phyloP scores from a whole-genome alignment of 352 stramenopile genomes.

The Ochromonadaceae sp. region DNA sequence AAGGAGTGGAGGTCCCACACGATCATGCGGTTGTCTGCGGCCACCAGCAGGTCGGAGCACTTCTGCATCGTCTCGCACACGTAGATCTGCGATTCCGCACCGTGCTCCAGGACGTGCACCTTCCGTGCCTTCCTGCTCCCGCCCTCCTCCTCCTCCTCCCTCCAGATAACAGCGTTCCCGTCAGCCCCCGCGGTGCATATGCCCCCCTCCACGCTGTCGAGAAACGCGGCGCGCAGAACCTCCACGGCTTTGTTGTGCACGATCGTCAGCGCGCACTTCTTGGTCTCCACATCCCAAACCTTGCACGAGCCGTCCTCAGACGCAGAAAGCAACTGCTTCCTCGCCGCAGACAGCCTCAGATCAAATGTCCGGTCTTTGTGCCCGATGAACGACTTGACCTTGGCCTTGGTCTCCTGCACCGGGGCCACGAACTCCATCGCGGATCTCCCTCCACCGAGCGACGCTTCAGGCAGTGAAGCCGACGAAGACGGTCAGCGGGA shows the following conservation, averaged over 20 bases:
- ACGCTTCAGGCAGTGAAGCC: too few species aligned
- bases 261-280: not conserved
- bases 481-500: too few species aligned
- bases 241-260: not conserved
- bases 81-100: not conserved
- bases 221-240: not conserved
- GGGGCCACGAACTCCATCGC: too few species aligned
- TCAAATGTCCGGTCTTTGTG: constrained; percentile 10
- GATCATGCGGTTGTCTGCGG: not conserved
- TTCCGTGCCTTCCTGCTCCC: not conserved
- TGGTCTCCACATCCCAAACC: not conserved
- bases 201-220: too few species aligned
- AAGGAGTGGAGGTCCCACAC: not conserved
- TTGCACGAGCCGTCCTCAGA: not conserved
- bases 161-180: not conserved
- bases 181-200: constrained; percentile 5
- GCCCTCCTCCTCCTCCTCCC: not conserved
- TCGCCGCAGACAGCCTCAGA: not conserved
- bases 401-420: too few species aligned
- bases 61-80: constrained; percentile 1
- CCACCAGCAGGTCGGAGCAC: not conserved
- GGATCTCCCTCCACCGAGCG: too few species aligned
- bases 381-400: too few species aligned
- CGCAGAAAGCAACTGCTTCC: not conserved
- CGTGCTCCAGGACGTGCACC: not conserved